These are phyloP conservation scores for Isoetes engelmannii DNA, from an alignment of 83 land plant species.

Conservation along the genomic window DNA sequence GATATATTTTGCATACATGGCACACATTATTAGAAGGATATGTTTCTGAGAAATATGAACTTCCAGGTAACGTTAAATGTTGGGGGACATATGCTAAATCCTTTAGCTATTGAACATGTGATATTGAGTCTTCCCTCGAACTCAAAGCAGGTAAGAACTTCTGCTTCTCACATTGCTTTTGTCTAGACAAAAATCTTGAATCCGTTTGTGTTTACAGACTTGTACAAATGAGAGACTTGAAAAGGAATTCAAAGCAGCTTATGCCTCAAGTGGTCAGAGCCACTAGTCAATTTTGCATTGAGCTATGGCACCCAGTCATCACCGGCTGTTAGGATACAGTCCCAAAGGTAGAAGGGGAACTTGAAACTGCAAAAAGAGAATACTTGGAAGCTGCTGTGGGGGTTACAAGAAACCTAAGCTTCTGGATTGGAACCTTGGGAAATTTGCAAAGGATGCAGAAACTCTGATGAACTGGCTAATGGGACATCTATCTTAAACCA, in stretches of 20 bases:
- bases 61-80: slow-evolving; percentile 1
- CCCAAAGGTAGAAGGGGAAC: slow-evolving; percentile 47
- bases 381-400: slow-evolving; percentile 68
- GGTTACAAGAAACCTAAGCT: slow-evolving; percentile 57
- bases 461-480: slow-evolving; percentile 74
- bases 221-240: slow-evolving; percentile 4
- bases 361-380: slow-evolving; percentile 64
- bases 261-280: slow-evolving; percentile 12
- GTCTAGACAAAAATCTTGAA: background rate
- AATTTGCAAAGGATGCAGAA: slow-evolving; percentile 71
- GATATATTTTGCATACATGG: background rate
- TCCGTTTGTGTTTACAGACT: slow-evolving; percentile 2
- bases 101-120: background rate
- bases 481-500: slow-evolving; percentile 53
- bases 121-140: background rate
- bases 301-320: slow-evolving; percentile 9
- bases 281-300: slow-evolving; percentile 11
- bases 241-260: slow-evolving; percentile 4
- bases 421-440: slow-evolving; percentile 73
- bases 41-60: background rate
- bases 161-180: background rate
- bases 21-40: background rate
- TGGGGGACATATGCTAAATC: background rate
- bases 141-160: background rate
- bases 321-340: slow-evolving; percentile 47